Evolutionary conservation across 371 early-diverging fungal species (phyloP), one percentile per base, ranked within the genome.

Genomic region (Parasitella parasitica): DNA sequence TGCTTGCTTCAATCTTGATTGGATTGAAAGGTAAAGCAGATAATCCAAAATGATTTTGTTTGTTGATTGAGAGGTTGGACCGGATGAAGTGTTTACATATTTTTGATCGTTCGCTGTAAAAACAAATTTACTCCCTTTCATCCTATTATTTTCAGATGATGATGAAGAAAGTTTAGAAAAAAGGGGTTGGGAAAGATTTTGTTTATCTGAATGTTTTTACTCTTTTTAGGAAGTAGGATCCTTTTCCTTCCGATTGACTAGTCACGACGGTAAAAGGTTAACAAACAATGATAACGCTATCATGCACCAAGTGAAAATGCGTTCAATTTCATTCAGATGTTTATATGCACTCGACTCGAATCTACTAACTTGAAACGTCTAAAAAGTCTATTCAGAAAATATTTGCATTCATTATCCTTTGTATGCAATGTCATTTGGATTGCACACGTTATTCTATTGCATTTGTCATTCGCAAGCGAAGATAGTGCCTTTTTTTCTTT

Each of bases 41-140:
- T 86, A 85, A 65, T 86, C 85, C 35, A 86, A 64, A 63, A 86
- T 86, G 36, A 84, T 79, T 57, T 84, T 84, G 55, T 84, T 84
- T 6, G 86, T 86, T 7, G 86, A 69, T 49, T 54, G 52, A 5
- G 57, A 32, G 32, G 16, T 46, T 30, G 41, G 30, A 36, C 28
- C 18, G 9, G 43, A 6, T 28, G 50, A 27, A 26, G 18, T 41
- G 2, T 16, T 57, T 30, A 32, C 43, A 39, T 57, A 9, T 55
- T 56, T 41, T 16, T 57, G 46, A 34, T 57, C 57, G 48, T 57
- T 57, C 13, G 57, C 48, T 57, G 57, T 46, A 57, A 57, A 57
- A 20, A 57, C 35, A 15, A 57, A 24, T 46, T 57, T 57, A 20
- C 35, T 57, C 24, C 48, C 46, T 57, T 57, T 57, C 57, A 57